Base-by-base conservation (phyloP, 768 basidiomycete species). In the Butyriboletus loyo region DNA sequence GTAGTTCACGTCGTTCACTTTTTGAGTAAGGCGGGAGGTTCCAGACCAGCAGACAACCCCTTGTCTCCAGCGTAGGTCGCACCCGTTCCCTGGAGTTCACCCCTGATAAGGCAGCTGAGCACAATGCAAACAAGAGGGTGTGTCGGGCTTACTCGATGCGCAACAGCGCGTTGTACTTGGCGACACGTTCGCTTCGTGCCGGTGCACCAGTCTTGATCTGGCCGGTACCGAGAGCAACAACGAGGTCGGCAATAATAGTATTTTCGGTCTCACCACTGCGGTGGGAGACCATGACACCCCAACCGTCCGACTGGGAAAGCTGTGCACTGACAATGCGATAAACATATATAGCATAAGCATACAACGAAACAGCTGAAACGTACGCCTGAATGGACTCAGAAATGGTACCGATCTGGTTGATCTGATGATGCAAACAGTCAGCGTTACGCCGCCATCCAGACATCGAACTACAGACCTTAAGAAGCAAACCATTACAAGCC, bases 251-350 rank as follows among this genome's bases (percentile, higher is more conserved):
- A 65, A 98, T 98, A 73, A 93, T 79, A 49, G 92, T 95, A 77
- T 92, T 94, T 76, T 97, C 95, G 32, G 96, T 98, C 82, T 98
- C 96, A 66, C 96, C 96, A 61, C 89, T 92, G 61, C 97, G 94
- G 82, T 98, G 97, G 48, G 95, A 98, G 73, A 96, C 87, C 97
- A 99, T 99, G 75, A 98, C 91, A 71, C 94, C 95, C 97, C 97
- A 99, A 49, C 89, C 89, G 66, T 92, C 92, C 35, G 91, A 92
- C 72, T 97, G 93, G 44, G 95, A 72, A 64, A 99, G 91, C 73
- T 98, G 94, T 54, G 95, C 92, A 69, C 92, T 96, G 56, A 30
- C 55, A 46, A 50, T 28, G 37, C 31, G 28, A 22, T 53, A 32
- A 52, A 36, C 13, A 54, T 42, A 46, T 35, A 45, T 27, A 25